Evolutionary conservation across 2,329 filamentous ascomycete species (phyloP).

Genomic region (Paramyrothecium sp.): DNA sequence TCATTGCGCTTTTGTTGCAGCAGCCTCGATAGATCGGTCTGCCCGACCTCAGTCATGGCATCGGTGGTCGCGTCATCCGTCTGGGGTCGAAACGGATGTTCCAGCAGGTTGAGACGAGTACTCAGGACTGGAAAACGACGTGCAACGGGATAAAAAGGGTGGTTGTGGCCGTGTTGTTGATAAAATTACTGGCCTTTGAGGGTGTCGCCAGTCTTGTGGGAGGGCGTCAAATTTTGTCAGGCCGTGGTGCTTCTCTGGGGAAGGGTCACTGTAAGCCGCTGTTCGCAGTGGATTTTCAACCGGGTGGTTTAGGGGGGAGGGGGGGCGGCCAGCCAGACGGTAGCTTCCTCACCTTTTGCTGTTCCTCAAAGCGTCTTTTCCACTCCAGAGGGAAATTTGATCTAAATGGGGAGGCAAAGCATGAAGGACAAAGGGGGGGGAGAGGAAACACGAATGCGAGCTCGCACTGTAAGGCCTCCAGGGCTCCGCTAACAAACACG

Average conservation of each 20-base stretch:
- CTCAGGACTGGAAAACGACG: constrained; percentile 25
- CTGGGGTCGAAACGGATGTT: constrained; percentile 61
- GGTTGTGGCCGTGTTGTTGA: constrained; percentile 26
- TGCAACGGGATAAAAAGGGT: constrained; percentile 27
- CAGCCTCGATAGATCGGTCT: constrained; percentile 64
- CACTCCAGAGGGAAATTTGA: neutral
- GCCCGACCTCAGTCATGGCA: constrained; percentile 72
- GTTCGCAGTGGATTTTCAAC: constrained; percentile 12
- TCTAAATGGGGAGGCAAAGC: neutral
- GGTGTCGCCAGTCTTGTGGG: constrained; percentile 24
- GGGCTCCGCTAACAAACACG: neutral
- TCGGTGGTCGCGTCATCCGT: constrained; percentile 68
- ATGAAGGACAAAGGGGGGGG: neutral
- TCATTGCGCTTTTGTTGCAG: constrained; percentile 64
- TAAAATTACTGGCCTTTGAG: constrained; percentile 24
- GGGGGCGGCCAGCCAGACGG: constrained; percentile 12
- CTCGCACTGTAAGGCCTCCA: neutral
- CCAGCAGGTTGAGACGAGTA: constrained; percentile 17
- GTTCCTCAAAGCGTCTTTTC: neutral
- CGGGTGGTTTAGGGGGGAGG: constrained; percentile 18
- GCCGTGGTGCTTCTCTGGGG: constrained; percentile 12
- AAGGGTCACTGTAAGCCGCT: constrained; percentile 6
- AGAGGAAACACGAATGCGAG: neutral
- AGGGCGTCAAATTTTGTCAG: constrained; percentile 31
- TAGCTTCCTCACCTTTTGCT: neutral